phyloP scores from a whole-genome alignment of 2,329 filamentous ascomycete genomes.

The Fusarium bulbicola region DNA sequence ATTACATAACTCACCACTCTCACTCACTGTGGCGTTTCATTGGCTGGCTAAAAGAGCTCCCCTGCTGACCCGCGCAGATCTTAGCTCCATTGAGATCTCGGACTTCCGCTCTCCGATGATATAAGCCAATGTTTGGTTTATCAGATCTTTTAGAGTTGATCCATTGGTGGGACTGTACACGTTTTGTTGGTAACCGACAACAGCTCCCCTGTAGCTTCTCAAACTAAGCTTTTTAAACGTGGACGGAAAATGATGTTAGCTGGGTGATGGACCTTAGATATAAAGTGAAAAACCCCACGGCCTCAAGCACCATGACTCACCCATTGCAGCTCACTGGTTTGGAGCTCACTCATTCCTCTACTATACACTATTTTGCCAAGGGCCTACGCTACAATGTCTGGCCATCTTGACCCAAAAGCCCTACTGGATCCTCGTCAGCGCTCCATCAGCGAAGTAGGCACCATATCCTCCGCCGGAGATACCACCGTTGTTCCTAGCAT shows the following conservation, averaged over 20 bases:
- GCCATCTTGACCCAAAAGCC: conserved; percentile 29
- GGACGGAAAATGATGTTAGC: not conserved
- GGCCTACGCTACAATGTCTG: conserved; percentile 17
- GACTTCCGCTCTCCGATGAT: not conserved
- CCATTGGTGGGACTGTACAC: not conserved
- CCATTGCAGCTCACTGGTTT: conserved; percentile 24
- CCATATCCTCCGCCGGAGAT: conserved; percentile 1
- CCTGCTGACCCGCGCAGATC: not conserved
- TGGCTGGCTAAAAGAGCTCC: accelerated
- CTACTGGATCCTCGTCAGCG: conserved; percentile 24
- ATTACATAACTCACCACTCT: not conserved
- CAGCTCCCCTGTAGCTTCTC: not conserved
- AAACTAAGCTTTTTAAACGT: not conserved
- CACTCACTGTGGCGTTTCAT: accelerated
- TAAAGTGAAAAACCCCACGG: conserved; percentile 22
- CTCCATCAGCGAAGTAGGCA: conserved; percentile 26
- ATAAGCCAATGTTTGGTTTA: not conserved
- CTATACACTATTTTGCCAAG: not conserved
- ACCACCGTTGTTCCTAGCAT: conserved; percentile 26
- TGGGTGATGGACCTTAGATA: not conserved
- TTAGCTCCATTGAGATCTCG: not conserved
- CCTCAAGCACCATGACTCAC: conserved; percentile 15
- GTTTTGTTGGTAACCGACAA: not conserved
- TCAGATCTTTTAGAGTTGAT: not conserved
- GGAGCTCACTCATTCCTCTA: not conserved